Evolutionary conservation across 345 rosid genomes (phyloP), one percentile per base, ranked within the genome.

Genomic region (Gossypium thurberi): DNA sequence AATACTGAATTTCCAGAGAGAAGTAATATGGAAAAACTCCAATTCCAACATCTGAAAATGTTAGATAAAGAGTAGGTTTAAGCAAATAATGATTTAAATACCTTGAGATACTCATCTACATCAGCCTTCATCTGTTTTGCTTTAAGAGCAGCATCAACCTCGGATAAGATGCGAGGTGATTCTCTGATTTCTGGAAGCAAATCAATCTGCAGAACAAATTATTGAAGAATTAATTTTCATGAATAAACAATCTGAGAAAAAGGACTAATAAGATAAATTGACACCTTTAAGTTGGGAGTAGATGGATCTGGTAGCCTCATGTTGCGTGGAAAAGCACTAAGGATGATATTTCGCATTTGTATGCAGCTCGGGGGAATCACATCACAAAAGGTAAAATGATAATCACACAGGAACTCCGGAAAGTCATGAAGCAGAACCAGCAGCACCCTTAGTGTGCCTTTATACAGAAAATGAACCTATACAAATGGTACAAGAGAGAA

Each of bases 241-340:
- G 21, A 44, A 8, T 13, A 69, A 73, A 77, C 69, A 3, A 65
- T 26, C 43, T 0, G 3, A 11, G n/a, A 52, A 78, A 1, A 12
- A 15, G 33, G 18, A 67, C 15, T 65, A 72, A 76, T 33, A 47
- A 57, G 64, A 67, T n/a, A 1, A 73, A 66, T 21, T 14, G 20
- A 65, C 47, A 85, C 94, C 91, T 90, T 89, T 80, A 86, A 61
- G 79, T 93, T 93, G 21, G 97, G 99, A 65, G 98, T 95, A 70
- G 98, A 91, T 60, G 99, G 98, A 84, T 95, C 99, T 0, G 98
- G 98, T 48, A 95, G 88, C 90, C 97, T 91, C 99, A 95, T 93
- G 83, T 87, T 91, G 74, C 87, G 89, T 2, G 99, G 99, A 77
- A 93, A 95, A 44, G 97, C 96, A 81, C 98, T 91, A 51, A 95